Evolutionary conservation across 2,329 filamentous ascomycete genomes (phyloP).

Genomic region (Hypoxylon sp.): DNA sequence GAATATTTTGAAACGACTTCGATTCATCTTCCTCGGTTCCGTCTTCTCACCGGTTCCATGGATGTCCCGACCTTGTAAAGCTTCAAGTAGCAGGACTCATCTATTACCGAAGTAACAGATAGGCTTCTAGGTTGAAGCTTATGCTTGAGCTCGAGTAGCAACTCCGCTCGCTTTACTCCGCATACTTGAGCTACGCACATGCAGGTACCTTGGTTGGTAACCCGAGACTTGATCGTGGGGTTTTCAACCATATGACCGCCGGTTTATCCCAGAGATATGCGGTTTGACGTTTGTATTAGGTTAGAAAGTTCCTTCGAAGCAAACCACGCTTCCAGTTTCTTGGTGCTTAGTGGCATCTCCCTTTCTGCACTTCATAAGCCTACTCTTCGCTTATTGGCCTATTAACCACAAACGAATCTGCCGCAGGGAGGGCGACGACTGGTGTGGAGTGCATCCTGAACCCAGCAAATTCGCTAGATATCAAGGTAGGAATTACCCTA

Average conservation of each 20-base stretch:
- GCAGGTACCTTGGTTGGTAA: not conserved
- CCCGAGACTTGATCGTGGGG: not conserved
- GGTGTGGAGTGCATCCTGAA: conserved; percentile 19
- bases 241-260: not conserved
- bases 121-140: not conserved
- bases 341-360: not conserved
- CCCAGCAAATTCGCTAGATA: conserved; percentile 20
- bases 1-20: conserved; percentile 37
- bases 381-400: conserved; percentile 11
- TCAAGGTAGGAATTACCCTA: conserved; percentile 8
- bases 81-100: not conserved
- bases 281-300: conserved; percentile 2
- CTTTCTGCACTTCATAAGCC: not conserved
- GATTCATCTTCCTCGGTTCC: conserved; percentile 23
- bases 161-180: not conserved
- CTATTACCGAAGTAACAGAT: not conserved
- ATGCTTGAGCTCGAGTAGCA: not conserved
- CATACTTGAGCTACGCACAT: not conserved
- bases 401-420: conserved; percentile 12
- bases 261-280: not conserved
- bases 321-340: not conserved
- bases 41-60: conserved; percentile 17
- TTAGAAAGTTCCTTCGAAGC: not conserved
- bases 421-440: conserved; percentile 11
- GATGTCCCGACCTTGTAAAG: conserved; percentile 14